Evolutionary conservation across 2,329 filamentous ascomycete genomes (phyloP).

Genomic region (Achaetomium macrosporum): DNA sequence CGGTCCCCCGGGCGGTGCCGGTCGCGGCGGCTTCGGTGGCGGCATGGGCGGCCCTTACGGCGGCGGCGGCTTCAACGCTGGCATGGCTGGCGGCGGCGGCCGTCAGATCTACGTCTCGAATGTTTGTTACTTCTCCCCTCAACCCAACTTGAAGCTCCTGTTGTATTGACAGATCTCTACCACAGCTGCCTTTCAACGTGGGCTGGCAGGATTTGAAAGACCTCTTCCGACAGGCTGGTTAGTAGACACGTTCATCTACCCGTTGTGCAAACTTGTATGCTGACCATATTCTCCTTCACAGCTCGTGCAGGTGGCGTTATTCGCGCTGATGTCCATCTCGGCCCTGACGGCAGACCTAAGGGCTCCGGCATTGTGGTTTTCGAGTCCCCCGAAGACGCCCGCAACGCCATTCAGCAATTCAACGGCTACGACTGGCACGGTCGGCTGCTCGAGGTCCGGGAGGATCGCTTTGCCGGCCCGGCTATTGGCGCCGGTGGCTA

Average conservation of each 20-base stretch:
- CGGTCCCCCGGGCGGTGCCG: conserved; percentile 63
- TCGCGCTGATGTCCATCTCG: conserved; percentile 89
- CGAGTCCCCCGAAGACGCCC: conserved; percentile 88
- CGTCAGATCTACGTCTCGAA: conserved; percentile 97
- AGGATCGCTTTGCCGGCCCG: conserved; percentile 81
- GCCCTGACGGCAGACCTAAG: conserved; percentile 88
- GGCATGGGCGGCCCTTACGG: conserved; percentile 45
- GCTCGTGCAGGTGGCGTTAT: conserved; percentile 71
- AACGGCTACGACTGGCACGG: conserved; percentile 99
- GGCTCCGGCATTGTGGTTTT: conserved; percentile 97
- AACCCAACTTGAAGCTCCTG: background rate
- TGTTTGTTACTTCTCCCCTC: conserved; percentile 59
- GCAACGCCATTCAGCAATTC: conserved; percentile 94
- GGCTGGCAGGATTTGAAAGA: conserved; percentile 99
- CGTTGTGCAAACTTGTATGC: background rate
- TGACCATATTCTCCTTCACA: conserved; percentile 24
- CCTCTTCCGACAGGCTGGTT: conserved; percentile 95
- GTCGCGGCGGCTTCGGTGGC: conserved; percentile 57
- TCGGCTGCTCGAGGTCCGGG: conserved; percentile 84
- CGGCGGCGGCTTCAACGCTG: conserved; percentile 54
- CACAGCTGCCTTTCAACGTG: conserved; percentile 89
- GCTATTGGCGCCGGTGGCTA: conserved; percentile 45
- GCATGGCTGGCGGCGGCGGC: conserved; percentile 54
- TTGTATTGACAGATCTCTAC: conserved; percentile 25
- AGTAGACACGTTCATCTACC: conserved; percentile 36